A percentile compares a stretch with the other conserved stretches of the same genome.
phyloP scores from a whole-genome alignment of 768 basidiomycete species.

The Termitomyces sp. region DNA sequence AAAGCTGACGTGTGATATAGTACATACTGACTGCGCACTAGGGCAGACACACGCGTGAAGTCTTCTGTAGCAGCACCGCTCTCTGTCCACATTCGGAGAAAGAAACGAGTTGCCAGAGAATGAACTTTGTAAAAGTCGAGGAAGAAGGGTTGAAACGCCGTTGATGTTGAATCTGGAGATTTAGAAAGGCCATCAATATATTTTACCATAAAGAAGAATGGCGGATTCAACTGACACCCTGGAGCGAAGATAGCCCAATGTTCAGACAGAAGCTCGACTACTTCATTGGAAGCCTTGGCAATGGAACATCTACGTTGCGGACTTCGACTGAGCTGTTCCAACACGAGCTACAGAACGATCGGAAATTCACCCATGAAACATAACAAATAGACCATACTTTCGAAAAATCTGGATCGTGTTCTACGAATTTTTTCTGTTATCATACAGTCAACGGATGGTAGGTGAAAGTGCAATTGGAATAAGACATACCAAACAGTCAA shows the following conservation, averaged over 20 bases:
- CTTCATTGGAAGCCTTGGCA: slow-evolving; percentile 79
- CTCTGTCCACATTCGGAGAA: slow-evolving; percentile 91
- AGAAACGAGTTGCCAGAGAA: slow-evolving; percentile 77
- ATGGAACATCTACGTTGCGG: slow-evolving; percentile 77
- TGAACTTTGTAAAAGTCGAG: slow-evolving; percentile 83
- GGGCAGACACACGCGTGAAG: slow-evolving; percentile 72
- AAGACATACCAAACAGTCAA: slow-evolving; percentile 73
- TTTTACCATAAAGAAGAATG: slow-evolving; percentile 22
- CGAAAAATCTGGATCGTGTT: slow-evolving; percentile 70
- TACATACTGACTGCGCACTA: slow-evolving; percentile 83
- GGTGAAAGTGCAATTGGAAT: not conserved
- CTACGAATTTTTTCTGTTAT: slow-evolving; percentile 62
- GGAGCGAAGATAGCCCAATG: slow-evolving; percentile 86
- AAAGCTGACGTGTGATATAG: slow-evolving; percentile 9
- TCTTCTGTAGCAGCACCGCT: slow-evolving; percentile 75
- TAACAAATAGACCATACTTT: slow-evolving; percentile 41
- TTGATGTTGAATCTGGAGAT: slow-evolving; percentile 67
- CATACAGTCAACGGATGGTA: not conserved
- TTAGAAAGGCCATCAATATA: slow-evolving; percentile 7
- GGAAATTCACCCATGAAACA: slow-evolving; percentile 8
- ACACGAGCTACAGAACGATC: slow-evolving; percentile 50
- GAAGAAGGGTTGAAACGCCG: slow-evolving; percentile 84
- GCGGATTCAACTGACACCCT: slow-evolving; percentile 48
- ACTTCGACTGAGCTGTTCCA: slow-evolving; percentile 78
- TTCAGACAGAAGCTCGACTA: slow-evolving; percentile 80